These are phyloP conservation scores for Fusarium protoensiforme DNA, from an alignment of 2,329 filamentous ascomycete genomes.

Conservation along the genomic window DNA sequence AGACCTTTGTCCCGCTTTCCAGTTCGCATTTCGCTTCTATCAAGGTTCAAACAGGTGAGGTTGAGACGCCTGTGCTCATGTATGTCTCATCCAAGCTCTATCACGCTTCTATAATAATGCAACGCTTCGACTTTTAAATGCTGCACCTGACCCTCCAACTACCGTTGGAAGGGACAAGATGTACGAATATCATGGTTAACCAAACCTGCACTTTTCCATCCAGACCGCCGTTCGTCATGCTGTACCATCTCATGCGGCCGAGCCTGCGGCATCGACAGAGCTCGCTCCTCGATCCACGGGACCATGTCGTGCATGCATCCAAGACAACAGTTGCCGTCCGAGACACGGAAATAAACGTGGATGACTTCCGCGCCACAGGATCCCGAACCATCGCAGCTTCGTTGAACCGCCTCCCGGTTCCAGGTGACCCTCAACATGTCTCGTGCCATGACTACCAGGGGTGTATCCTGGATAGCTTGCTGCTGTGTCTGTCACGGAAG, in stretches of 20 bases:
- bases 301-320: constrained; percentile 29
- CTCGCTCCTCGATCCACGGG: constrained; percentile 34
- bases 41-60: background rate
- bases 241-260: constrained; percentile 20
- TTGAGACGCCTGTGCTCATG: background rate
- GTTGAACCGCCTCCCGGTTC: constrained; percentile 38
- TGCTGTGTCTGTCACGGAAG: constrained; percentile 20
- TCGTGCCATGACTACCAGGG: constrained; percentile 31
- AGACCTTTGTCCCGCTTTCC: constrained; percentile 31
- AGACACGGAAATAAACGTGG: constrained; percentile 43
- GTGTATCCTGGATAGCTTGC: constrained; percentile 1
- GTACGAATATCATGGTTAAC: background rate
- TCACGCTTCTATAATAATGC: constrained; percentile 22
- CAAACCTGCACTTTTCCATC: background rate
- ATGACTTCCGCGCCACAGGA: constrained; percentile 37
- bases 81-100: constrained; percentile 21
- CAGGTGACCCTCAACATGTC: constrained; percentile 41
- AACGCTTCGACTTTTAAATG: constrained; percentile 20
- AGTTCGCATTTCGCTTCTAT: constrained; percentile 1
- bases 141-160: constrained; percentile 23
- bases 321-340: constrained; percentile 36
- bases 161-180: constrained; percentile 8
- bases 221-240: constrained; percentile 8
- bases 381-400: constrained; percentile 31
- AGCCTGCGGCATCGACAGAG: constrained; percentile 35